Evolutionary conservation across 768 basidiomycete species (phyloP), one percentile per base, ranked within the genome.

Genomic region (Scleroderma citrinum): DNA sequence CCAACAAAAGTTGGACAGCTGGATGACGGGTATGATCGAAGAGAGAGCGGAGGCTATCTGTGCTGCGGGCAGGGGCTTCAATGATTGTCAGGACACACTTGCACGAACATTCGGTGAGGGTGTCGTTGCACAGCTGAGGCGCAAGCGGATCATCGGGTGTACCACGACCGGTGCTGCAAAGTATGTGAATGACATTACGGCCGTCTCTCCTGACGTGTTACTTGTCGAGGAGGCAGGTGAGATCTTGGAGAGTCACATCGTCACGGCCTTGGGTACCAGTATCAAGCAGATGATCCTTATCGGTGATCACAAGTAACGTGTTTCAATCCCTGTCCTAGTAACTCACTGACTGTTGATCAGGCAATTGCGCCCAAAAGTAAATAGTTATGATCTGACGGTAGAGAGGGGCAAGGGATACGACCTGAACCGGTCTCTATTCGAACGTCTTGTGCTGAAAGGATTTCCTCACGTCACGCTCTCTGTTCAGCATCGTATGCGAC

Each of bases 191-290:
- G 67, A 66, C 16, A 74, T 86, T 23, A 73, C 68, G 26, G 69
- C 69, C 0, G 74, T 70, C 7, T 62, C 64, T 2, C 78, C 82
- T 0, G 69, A 72, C 8, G 72, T 86, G 1, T 60, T 86, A 3
- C 66, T 86, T 1, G 83, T 86, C 1, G 85, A 86, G 56, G 85
- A 86, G 61, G 84, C 84, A 0, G 84, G 85, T 5, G 84, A 87
- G 56, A 85, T 85, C 38, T 60, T 86, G 2, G 83, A 85, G 56
- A 81, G 78, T 50, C 84, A 86, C 55, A 64, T 83, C 35, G 52
- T 86, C 32, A 82, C 82, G 0, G 76, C 85, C 0, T 63, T 86
- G 3, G 74, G 74, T 0, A 49, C 49, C 2, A 49, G 67, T 1
- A 76, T 76, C 0, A 62, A 66, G 4, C 81, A 84, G 26, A 59